Evolutionary conservation across 106 monocot genomes (phyloP).

Genomic region (Agapanthus africanus): DNA sequence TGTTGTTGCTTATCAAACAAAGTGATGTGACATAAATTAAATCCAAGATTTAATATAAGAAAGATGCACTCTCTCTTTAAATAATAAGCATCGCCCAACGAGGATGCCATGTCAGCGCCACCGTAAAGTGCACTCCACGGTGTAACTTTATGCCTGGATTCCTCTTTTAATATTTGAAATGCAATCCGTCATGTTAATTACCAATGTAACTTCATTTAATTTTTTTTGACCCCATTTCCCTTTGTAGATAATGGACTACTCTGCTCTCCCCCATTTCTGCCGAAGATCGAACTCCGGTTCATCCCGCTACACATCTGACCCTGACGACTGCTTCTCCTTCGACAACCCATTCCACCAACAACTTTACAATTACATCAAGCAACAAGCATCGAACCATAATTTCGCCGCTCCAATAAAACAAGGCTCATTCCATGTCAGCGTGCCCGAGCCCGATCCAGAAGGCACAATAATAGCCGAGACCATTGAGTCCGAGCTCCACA

Average conservation of each 20-base stretch:
- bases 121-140: too few relatives aligned
- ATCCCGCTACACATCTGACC: constrained; percentile 23
- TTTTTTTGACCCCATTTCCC: too few relatives aligned
- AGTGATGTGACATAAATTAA: too few relatives aligned
- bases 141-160: too few relatives aligned
- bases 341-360: constrained; percentile 84
- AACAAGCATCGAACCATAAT: constrained; percentile 16
- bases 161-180: too few relatives aligned
- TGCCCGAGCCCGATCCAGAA: constrained; percentile 50
- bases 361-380: constrained; percentile 59
- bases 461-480: constrained; percentile 45
- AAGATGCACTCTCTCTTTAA: too few relatives aligned
- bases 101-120: too few relatives aligned
- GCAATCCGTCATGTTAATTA: too few relatives aligned
- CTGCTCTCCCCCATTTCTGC: constrained; percentile 88
- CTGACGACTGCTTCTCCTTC: constrained; percentile 57
- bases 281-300: constrained; percentile 67
- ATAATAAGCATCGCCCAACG: too few relatives aligned
- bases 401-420: constrained; percentile 31
- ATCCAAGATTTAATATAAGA: too few relatives aligned
- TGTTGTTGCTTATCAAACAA: too few relatives aligned
- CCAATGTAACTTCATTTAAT: too few relatives aligned
- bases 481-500: constrained; percentile 61
- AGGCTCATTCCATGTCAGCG: constrained; percentile 76
- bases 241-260: constrained; percentile 76